A percentile compares a stretch with the other conserved stretches of the same genome.
phyloP scores from a whole-genome alignment of 495 filamentous ascomycete genomes.

The Tuber borchii region DNA sequence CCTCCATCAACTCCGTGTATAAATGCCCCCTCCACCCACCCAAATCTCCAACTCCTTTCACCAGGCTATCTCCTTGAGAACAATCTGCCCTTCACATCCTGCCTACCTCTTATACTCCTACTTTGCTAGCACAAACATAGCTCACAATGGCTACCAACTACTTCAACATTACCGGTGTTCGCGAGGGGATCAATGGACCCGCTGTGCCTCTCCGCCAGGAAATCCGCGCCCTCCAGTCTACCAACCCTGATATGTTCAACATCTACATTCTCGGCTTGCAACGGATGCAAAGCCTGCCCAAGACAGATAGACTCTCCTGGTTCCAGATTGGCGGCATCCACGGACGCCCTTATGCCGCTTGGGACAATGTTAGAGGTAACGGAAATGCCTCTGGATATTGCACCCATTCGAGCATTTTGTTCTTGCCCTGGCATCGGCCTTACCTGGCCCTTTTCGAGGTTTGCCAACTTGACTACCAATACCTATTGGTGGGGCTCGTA shows the following conservation, averaged over 20 bases:
- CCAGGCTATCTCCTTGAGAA: not conserved
- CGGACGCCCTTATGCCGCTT: slow-evolving; percentile 42
- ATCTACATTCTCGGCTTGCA: slow-evolving; percentile 42
- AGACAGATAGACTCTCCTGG: slow-evolving; percentile 38
- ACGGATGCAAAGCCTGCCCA: slow-evolving; percentile 40
- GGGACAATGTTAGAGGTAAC: slow-evolving; percentile 39
- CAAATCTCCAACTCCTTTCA: slow-evolving; percentile 48
- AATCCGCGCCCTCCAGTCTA: slow-evolving; percentile 19
- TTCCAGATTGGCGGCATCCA: slow-evolving; percentile 43
- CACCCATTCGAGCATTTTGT: slow-evolving; percentile 60
- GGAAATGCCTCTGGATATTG: slow-evolving; percentile 53
- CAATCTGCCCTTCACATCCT: slow-evolving; percentile 3
- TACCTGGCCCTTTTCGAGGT: slow-evolving; percentile 63
- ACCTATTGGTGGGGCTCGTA: not conserved
- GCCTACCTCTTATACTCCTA: not conserved
- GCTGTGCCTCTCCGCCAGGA: slow-evolving; percentile 30
- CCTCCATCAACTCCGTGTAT: slow-evolving; percentile 52
- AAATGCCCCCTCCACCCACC: slow-evolving; percentile 56
- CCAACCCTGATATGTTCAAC: slow-evolving; percentile 37
- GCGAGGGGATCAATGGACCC: slow-evolving; percentile 23
- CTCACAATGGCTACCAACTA: slow-evolving; percentile 23
- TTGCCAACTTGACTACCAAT: not conserved
- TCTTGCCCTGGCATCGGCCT: slow-evolving; percentile 65
- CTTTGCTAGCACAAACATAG: slow-evolving; percentile 1
- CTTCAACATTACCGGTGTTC: slow-evolving; percentile 28